Evolutionary conservation across 495 filamentous ascomycete genomes (phyloP).

Genomic region (Daldinia caldariorum): DNA sequence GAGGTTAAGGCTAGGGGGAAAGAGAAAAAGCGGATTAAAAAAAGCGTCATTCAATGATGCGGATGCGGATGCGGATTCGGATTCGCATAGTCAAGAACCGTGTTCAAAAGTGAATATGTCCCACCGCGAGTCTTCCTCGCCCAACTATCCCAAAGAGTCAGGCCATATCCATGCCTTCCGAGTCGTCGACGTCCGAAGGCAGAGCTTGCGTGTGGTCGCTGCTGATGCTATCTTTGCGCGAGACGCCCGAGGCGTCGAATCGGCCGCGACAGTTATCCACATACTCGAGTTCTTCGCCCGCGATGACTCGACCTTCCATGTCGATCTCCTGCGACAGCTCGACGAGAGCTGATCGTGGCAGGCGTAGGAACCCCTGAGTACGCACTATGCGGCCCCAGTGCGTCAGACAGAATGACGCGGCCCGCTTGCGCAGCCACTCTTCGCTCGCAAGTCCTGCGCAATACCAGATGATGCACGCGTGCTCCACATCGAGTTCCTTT

Average conservation of each 20-base stretch:
- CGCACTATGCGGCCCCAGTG: conserved; percentile 96
- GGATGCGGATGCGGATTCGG: neutral
- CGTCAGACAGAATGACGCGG: conserved; percentile 85
- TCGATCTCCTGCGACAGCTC: conserved; percentile 95
- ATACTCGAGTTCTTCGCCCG: conserved; percentile 83
- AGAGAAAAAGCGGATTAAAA: conserved; percentile 1
- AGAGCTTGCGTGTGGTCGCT: conserved; percentile 66
- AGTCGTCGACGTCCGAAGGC: conserved; percentile 74
- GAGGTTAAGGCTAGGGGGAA: neutral
- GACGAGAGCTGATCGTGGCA: conserved; percentile 79
- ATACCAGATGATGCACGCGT: conserved; percentile 96
- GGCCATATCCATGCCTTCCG: conserved; percentile 67
- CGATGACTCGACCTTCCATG: conserved; percentile 85
- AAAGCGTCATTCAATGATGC: conserved; percentile 24
- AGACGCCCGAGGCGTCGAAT: conserved; percentile 64
- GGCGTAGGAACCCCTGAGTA: conserved; percentile 82
- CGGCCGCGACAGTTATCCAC: conserved; percentile 73
- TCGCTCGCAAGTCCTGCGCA: conserved; percentile 88
- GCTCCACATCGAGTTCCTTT: conserved; percentile 90
- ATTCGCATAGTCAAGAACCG: neutral
- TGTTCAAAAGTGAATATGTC: neutral
- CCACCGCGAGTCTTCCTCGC: too few species aligned
- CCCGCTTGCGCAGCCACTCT: conserved; percentile 89
- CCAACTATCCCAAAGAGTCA: conserved; percentile 26
- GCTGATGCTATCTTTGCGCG: conserved; percentile 66